Percentiles rank a stretch among this genome's conserved stretches.
These are phyloP conservation scores for Isoetes taiwanensis DNA, from an alignment of 75 land plant genomes.

Conservation along the genomic window DNA sequence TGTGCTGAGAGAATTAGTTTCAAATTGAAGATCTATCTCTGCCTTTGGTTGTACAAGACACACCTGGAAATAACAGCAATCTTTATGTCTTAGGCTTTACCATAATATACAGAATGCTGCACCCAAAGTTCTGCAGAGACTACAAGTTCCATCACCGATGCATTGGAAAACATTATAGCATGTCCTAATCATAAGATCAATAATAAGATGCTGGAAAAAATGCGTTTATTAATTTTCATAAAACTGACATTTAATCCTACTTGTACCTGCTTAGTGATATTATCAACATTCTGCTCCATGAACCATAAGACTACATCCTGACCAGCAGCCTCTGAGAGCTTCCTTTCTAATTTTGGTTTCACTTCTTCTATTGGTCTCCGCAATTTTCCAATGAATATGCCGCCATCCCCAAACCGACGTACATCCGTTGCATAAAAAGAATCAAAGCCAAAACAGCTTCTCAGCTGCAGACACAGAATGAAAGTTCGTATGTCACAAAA, in stretches of 20 bases:
- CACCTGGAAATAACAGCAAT: slow-evolving; percentile 32
- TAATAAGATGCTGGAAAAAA: too few species aligned
- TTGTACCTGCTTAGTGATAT: slow-evolving; percentile 81
- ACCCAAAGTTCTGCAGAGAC: too few species aligned
- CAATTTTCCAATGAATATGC: slow-evolving; percentile 89
- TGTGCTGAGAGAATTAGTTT: slow-evolving; percentile 53
- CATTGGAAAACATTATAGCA: neutral
- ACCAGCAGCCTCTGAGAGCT: slow-evolving; percentile 74
- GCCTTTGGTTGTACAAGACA: slow-evolving; percentile 92
- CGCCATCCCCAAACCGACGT: slow-evolving; percentile 94
- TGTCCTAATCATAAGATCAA: neutral
- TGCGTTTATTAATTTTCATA: too few species aligned
- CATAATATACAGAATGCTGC: neutral
- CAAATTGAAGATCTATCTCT: slow-evolving; percentile 85
- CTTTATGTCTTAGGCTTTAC: neutral
- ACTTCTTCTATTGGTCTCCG: slow-evolving; percentile 87
- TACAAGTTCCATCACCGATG: neutral
- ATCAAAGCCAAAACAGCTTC: slow-evolving; percentile 75
- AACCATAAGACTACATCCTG: slow-evolving; percentile 88
- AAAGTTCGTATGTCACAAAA: neutral
- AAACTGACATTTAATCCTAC: too few species aligned
- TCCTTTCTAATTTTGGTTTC: slow-evolving; percentile 67
- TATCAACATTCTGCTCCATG: slow-evolving; percentile 67
- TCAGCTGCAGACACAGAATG: slow-evolving; percentile 43
- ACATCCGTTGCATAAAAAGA: slow-evolving; percentile 90